Base-by-base conservation (phyloP, 2,329 filamentous ascomycete species). In the Gnomoniopsis smithogilvyi region DNA sequence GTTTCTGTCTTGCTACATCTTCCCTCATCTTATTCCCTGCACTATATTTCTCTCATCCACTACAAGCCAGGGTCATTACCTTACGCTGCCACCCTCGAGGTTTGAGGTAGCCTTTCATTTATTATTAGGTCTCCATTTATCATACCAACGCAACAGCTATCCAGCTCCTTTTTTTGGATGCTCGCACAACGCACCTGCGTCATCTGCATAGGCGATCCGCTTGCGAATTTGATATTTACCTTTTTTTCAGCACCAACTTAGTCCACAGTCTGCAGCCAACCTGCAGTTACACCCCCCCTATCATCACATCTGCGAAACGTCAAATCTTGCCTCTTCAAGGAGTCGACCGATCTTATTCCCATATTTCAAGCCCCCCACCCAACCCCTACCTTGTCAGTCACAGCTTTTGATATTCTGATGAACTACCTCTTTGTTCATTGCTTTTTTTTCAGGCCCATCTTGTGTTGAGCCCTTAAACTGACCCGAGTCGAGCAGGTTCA, bases 61-160 rank as follows among this genome's bases (percentile, higher is more conserved):
- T 21, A 43, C 45, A 22, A 33, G 1, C 53, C 45, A 34, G 19
- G 53, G 15, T 50, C 17, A 19, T 56, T 49, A 30, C 38, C n/a
- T 56, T 49, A 21, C 38, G 17, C 54, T 21, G 54, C 54, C 33
- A 38, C 21, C 26, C 8, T 21, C n/a, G 11, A 21, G 41, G 21
- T 50, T 49, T 48, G 34, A 36, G 46, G 54, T 41, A 8, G 46
- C 54, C 48, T 54, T 24, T 47, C 43, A 38, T 48, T 54, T 47
- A 54, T 54, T 54, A 54, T 54, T 48, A 47, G 52, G 24, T 38
- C 41, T 12, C 52, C 51, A n/a, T 53, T 38, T 17, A 51, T 43
- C 51, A 38, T 41, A 47, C 26, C 24, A 21, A 48, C n/a, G 33
- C 21, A 48, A 21, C 17, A 30, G 33, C 46, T 51, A 34, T 46